A percentile compares a stretch with the other conserved stretches of the same genome.
Evolutionary conservation across 768 basidiomycete genomes (phyloP).

Genomic region (Tulasnella calospora): DNA sequence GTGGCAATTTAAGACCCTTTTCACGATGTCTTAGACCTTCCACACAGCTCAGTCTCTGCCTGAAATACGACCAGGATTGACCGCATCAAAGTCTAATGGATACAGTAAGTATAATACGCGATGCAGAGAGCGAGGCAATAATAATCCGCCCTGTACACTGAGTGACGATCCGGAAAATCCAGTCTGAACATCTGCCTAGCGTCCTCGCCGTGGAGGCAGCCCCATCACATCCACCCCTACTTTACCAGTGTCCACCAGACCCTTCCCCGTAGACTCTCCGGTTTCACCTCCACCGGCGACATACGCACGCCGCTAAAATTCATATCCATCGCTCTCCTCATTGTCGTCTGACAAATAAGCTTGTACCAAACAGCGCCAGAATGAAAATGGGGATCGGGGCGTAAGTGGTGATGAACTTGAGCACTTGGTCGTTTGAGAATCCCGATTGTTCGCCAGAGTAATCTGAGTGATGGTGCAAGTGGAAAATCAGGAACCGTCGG

Average conservation of each 20-base stretch:
- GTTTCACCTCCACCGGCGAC: background rate
- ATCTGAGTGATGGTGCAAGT: background rate
- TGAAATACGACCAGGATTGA: too few relatives aligned
- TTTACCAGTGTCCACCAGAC: conserved; percentile 16
- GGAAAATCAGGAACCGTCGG: background rate
- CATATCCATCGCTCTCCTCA: conserved; percentile 23
- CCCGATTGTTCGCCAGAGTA: background rate
- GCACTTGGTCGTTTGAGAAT: conserved; percentile 16
- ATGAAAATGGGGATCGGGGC: conserved; percentile 27
- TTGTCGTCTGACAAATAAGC: conserved; percentile 27
- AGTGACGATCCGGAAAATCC: background rate
- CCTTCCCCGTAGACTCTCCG: background rate
- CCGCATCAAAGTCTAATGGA: background rate
- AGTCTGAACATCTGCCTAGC: background rate
- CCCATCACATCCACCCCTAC: background rate
- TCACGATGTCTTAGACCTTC: too few relatives aligned
- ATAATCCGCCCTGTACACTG: background rate
- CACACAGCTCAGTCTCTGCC: too few relatives aligned
- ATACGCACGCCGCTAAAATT: conserved; percentile 2
- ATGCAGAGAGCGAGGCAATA: background rate
- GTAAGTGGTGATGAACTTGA: conserved; percentile 25
- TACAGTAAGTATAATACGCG: background rate
- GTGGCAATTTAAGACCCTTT: too few relatives aligned
- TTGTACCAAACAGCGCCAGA: conserved; percentile 30
- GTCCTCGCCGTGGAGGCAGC: background rate